Conservation (phyloP, 2,329 filamentous ascomycete species). For the Trichophyton verrucosum region DNA sequence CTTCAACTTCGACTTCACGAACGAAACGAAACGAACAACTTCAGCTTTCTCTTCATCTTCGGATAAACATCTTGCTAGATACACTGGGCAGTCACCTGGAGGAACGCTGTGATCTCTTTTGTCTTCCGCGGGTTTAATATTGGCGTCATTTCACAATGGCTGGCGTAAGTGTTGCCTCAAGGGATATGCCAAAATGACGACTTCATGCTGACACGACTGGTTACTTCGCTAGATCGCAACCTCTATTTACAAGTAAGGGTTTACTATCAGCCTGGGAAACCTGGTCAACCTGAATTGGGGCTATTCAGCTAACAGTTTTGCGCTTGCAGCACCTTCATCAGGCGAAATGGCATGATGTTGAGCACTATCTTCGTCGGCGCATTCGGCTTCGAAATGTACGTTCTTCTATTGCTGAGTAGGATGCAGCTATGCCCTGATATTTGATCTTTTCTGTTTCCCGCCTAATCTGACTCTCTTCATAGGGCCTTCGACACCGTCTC, state of each 20-base stretch:
- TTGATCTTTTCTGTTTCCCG: background rate
- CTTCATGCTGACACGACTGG: background rate
- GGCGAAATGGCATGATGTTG: conserved; percentile 79
- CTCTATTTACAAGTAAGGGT: conserved; percentile 49
- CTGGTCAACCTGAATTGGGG: background rate
- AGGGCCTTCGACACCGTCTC: conserved; percentile 74
- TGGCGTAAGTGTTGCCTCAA: conserved; percentile 33
- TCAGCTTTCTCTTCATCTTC: background rate
- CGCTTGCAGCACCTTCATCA: conserved; percentile 59
- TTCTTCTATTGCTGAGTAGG: background rate
- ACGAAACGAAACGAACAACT: background rate
- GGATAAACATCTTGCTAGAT: background rate
- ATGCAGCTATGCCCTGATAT: background rate
- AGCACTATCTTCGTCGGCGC: conserved; percentile 72
- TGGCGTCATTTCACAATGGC: conserved; percentile 42
- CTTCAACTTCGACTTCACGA: background rate
- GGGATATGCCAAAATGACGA: background rate
- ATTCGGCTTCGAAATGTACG: conserved; percentile 90
- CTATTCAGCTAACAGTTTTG: conserved; percentile 14
- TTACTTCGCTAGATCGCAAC: conserved; percentile 31
- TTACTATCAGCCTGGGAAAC: no score
- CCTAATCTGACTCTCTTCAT: conserved; percentile 7
- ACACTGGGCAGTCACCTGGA: background rate
- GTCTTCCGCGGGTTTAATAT: background rate
- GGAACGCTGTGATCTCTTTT: background rate